Conservation (phyloP, 1,139 yeast species). For the Hyphopichia khmerensis region DNA sequence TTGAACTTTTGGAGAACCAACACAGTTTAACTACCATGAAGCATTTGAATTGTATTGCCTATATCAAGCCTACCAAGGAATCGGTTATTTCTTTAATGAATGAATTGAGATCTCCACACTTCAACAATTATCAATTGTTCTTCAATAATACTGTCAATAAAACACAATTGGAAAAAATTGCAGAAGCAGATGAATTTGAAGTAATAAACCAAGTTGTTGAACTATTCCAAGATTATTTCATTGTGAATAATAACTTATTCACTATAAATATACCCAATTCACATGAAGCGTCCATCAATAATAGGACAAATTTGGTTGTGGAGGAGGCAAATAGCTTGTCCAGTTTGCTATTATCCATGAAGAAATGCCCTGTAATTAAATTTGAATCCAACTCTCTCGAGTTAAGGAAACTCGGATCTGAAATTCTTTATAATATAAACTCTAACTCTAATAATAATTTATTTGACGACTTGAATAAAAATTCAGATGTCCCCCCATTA, state of each 20-base stretch:
- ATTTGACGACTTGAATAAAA: slow-evolving; percentile 61
- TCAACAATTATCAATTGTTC: slow-evolving; percentile 69
- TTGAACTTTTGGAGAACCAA: slow-evolving; percentile 68
- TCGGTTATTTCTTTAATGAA: slow-evolving; percentile 58
- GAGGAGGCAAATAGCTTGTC: slow-evolving; percentile 55
- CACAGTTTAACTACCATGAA: slow-evolving; percentile 68
- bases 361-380: slow-evolving; percentile 73
- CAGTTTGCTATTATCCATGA: slow-evolving; percentile 71
- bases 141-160: slow-evolving; percentile 77
- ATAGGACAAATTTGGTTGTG: slow-evolving; percentile 18
- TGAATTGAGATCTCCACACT: slow-evolving; percentile 78
- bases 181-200: slow-evolving; percentile 88
- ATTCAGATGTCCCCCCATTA: slow-evolving; percentile 68
- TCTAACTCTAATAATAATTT: slow-evolving; percentile 57
- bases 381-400: slow-evolving; percentile 72
- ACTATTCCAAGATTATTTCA: slow-evolving; percentile 77
- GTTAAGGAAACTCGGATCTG: slow-evolving; percentile 64
- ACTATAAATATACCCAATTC: slow-evolving; percentile 28
- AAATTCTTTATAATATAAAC: slow-evolving; percentile 58
- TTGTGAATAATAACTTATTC: slow-evolving; percentile 69
- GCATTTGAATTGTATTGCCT: slow-evolving; percentile 79
- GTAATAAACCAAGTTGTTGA: slow-evolving; percentile 75
- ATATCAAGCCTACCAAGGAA: slow-evolving; percentile 69
- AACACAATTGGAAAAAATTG: slow-evolving; percentile 76
- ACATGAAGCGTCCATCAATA: neutral